These are phyloP conservation scores for Melampsora americana DNA, from an alignment of 1,284 basidiomycete genomes.

Conservation along the genomic window DNA sequence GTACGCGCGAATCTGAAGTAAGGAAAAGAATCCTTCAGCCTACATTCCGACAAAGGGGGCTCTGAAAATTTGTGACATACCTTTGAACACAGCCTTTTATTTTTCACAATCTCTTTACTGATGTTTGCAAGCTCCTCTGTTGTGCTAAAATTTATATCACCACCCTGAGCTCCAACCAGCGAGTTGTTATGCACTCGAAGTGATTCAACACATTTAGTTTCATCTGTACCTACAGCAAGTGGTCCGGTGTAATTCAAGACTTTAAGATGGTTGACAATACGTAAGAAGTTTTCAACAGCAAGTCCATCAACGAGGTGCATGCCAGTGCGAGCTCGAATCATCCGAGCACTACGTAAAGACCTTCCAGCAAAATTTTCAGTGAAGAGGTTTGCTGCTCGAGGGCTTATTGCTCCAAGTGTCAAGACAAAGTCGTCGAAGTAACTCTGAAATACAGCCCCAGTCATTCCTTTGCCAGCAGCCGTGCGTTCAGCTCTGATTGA, in stretches of 20 bases:
- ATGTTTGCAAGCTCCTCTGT: background rate
- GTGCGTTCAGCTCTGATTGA: background rate
- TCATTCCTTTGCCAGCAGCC: background rate
- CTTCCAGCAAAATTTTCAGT: conserved; percentile 5
- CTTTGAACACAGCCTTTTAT: background rate
- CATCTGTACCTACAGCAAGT: background rate
- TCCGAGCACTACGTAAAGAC: background rate
- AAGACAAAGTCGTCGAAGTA: no score
- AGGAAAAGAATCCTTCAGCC: no score
- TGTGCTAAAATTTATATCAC: conserved; percentile 1
- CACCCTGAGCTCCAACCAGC: no score
- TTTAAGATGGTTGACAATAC: no score
- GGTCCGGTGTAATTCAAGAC: background rate
- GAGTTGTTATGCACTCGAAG: no score
- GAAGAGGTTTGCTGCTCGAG: no score
- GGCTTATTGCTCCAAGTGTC: no score
- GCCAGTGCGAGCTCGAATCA: background rate
- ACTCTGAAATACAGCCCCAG: no score
- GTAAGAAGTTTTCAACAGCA: background rate
- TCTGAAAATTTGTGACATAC: background rate
- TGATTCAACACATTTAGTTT: background rate
- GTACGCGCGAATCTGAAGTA: conserved; percentile 7
- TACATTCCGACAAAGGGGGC: background rate
- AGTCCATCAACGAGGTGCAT: conserved; percentile 6
- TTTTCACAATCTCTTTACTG: background rate